phyloP scores from a whole-genome alignment of 495 filamentous ascomycete species.

The Lasiosphaeria miniovina region DNA sequence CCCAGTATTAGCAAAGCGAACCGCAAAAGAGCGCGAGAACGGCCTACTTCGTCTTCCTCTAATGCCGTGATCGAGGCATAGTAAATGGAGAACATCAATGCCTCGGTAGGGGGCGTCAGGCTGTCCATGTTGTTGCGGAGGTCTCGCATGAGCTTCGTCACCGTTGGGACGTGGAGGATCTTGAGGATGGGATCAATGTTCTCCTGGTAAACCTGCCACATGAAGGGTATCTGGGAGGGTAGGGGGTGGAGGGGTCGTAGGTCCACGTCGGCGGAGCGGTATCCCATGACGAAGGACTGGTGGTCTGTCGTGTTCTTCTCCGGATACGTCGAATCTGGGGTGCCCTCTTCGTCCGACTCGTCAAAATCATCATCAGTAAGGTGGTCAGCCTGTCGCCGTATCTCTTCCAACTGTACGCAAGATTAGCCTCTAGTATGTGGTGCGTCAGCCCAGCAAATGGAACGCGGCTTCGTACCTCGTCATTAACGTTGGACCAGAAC shows the following conservation, averaged over 20 bases:
- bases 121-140: constrained; percentile 49
- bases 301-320: constrained; percentile 48
- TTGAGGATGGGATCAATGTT: constrained; percentile 73
- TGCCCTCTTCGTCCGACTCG: constrained; percentile 51
- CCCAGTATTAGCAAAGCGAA: constrained; percentile 26
- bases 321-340: constrained; percentile 38
- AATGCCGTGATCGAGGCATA: constrained; percentile 70
- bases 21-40: constrained; percentile 4
- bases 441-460: no score
- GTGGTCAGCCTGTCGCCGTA: constrained; percentile 66
- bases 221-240: constrained; percentile 58
- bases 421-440: constrained; percentile 8
- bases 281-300: constrained; percentile 68
- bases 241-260: constrained; percentile 52
- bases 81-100: constrained; percentile 76
- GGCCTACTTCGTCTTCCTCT: constrained; percentile 47
- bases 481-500: constrained; percentile 84
- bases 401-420: constrained; percentile 59
- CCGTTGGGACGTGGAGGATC: constrained; percentile 62
- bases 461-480: constrained; percentile 53
- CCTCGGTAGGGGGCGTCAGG: constrained; percentile 62
- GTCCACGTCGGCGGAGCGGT: constrained; percentile 56
- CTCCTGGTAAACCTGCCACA: constrained; percentile 67
- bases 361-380: constrained; percentile 67
- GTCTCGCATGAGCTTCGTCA: constrained; percentile 45